Evolutionary conservation across 768 basidiomycete species (phyloP).

Genomic region (Macrolepiota fuliginosa): DNA sequence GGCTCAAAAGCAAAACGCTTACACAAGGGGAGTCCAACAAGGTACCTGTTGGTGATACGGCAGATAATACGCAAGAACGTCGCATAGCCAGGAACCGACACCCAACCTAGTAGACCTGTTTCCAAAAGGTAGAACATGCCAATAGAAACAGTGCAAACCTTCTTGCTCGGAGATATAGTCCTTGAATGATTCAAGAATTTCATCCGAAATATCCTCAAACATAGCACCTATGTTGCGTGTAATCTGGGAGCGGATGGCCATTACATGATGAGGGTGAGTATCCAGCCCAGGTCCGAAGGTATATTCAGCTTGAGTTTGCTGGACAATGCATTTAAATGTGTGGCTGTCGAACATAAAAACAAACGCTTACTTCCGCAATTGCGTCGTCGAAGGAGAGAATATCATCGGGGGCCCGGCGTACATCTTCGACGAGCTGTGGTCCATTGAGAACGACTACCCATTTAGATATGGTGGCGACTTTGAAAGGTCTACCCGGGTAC

Average conservation of each 20-base stretch:
- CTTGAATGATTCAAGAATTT: slow-evolving; percentile 11
- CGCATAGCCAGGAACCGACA: slow-evolving; percentile 20
- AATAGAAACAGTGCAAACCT: neutral
- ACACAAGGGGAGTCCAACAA: slow-evolving; percentile 48
- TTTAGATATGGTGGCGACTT: slow-evolving; percentile 20
- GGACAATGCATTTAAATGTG: slow-evolving; percentile 13
- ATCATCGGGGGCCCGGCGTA: slow-evolving; percentile 35
- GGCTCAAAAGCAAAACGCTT: slow-evolving; percentile 12
- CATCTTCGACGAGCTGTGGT: slow-evolving; percentile 33
- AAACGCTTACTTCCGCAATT: slow-evolving; percentile 29
- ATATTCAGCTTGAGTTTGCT: slow-evolving; percentile 6
- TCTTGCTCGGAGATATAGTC: slow-evolving; percentile 21
- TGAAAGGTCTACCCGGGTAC: slow-evolving; percentile 26
- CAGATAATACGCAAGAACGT: slow-evolving; percentile 32
- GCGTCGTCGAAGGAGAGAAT: slow-evolving; percentile 31
- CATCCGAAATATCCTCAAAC: slow-evolving; percentile 4
- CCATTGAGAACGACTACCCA: slow-evolving; percentile 40
- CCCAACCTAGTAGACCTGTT: slow-evolving; percentile 30
- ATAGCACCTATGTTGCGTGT: slow-evolving; percentile 17
- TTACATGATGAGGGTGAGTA: slow-evolving; percentile 8
- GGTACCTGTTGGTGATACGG: slow-evolving; percentile 38
- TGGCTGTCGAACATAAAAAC: slow-evolving; percentile 19
- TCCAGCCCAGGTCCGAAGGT: slow-evolving; percentile 8
- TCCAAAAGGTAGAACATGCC: neutral
- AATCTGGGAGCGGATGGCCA: slow-evolving; percentile 13